Evolutionary conservation across 2,329 filamentous ascomycete genomes (phyloP), one percentile per base, ranked within the genome.

Genomic region (Cercospora brassicicola): DNA sequence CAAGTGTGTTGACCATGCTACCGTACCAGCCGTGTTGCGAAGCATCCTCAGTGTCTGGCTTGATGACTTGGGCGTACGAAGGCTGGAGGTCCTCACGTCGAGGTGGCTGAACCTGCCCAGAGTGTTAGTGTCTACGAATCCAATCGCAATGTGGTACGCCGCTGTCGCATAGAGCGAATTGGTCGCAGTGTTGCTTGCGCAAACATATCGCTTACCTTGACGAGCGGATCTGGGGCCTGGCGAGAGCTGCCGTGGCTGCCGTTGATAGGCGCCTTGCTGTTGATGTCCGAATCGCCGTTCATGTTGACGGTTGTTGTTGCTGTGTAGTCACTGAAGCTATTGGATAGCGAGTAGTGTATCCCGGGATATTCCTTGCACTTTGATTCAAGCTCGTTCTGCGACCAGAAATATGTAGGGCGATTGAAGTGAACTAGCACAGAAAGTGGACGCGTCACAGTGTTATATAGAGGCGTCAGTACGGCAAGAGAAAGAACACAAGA

Each of bases 71-170:
- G 6, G 92, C 93, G 65, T 77, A 78, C 3, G 87, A 91, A 66
- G 89, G 89, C 82, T 97, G 93, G 10, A 98, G 85, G 77, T 97
- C 94, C 73, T 93, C 91, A 75, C 89, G 86, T 68, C 88, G 88
- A 15, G 94, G 92, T 23, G 92, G 94, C 77, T 94, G 87, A 59
- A 97, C 93, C 62, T 64, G 5, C 36, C 9, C n/a, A 18, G 15
- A 5, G 2, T 26, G 51, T 64, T 20, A 64, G 61, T 28, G 15
- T 30, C 15, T 36, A 10, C 18, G n/a, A 2, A 15, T 36, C 15
- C 31, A 31, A 15, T 59, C 55, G 55, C 18, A 4, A 18, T 28
- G 45, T 63, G n/a, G 45, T 26, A 18, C 39, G 20, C 18, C 30
- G 45, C 11, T 11, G 48, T 6, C 11, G 45, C n/a, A 13, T 56